A percentile compares a stretch with the other conserved stretches of the same genome.
phyloP scores from a whole-genome alignment of 2,329 filamentous ascomycete genomes.

The Venturia nashicola region DNA sequence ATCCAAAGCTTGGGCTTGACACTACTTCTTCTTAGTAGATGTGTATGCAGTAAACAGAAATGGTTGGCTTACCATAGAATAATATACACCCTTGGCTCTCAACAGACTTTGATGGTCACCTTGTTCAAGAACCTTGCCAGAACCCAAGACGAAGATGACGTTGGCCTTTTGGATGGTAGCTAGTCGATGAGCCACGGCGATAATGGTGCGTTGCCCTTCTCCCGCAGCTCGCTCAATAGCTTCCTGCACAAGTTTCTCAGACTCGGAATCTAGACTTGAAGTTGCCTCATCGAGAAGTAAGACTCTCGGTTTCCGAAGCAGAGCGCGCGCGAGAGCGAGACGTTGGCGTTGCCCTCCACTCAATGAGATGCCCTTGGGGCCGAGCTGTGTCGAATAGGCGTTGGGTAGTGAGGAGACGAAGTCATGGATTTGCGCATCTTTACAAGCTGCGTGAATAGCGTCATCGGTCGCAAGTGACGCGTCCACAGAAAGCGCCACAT shows the following conservation, averaged over 20 bases:
- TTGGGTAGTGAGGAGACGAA: conserved; percentile 24
- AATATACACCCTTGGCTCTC: conserved; percentile 21
- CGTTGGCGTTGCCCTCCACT: conserved; percentile 25
- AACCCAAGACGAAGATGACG: conserved; percentile 24
- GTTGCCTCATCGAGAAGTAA: conserved; percentile 26
- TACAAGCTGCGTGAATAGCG: conserved; percentile 21
- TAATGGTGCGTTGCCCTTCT: conserved; percentile 19
- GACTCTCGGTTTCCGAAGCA: conserved; percentile 20
- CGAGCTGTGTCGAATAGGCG: conserved; percentile 22
- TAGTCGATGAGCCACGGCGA: conserved; percentile 25
- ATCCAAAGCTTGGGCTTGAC: conserved; percentile 26
- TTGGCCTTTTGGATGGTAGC: conserved; percentile 27
- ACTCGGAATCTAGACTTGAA: conserved; percentile 20
- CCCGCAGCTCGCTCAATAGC: conserved; percentile 22
- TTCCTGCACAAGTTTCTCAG: conserved; percentile 22
- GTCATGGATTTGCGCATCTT: conserved; percentile 26
- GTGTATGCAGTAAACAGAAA: neutral
- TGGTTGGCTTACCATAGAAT: conserved; percentile 20
- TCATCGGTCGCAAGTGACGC: conserved; percentile 15
- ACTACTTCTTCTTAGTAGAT: conserved; percentile 16
- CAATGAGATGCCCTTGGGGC: conserved; percentile 23
- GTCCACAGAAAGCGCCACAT: conserved; percentile 24
- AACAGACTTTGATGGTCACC: conserved; percentile 20
- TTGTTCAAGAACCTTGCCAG: conserved; percentile 20
- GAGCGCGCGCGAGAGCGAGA: conserved; percentile 20